phyloP scores from a whole-genome alignment of 495 filamentous ascomycete species.

The Antarctomyces pellizariae region DNA sequence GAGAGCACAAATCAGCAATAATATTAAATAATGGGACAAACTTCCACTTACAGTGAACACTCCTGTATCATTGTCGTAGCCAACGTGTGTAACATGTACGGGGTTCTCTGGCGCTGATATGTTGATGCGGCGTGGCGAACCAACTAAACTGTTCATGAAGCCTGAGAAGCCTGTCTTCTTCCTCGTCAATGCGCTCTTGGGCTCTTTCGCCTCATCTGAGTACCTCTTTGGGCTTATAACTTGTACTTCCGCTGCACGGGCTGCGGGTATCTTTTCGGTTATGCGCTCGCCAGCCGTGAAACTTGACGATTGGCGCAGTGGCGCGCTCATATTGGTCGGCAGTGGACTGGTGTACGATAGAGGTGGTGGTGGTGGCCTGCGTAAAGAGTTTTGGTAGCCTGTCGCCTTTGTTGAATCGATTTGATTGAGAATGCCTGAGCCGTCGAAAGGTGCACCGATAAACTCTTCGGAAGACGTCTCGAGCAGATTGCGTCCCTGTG shows the following conservation, averaged over 20 bases:
- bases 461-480: conserved; percentile 47
- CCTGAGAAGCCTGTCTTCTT: conserved; percentile 92
- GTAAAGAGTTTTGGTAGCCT: conserved; percentile 20
- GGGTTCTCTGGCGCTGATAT: conserved; percentile 95
- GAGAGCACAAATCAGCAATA: conserved; percentile 7
- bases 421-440: conserved; percentile 42
- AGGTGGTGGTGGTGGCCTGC: conserved; percentile 25
- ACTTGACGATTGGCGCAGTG: conserved; percentile 59
- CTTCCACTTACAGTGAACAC: conserved; percentile 70
- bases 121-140: conserved; percentile 70
- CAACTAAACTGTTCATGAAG: conserved; percentile 81
- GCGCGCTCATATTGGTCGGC: conserved; percentile 27
- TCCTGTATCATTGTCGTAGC: conserved; percentile 88
- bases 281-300: conserved; percentile 39
- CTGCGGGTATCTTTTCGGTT: conserved; percentile 21
- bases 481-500: conserved; percentile 25
- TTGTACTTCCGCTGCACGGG: conserved; percentile 31
- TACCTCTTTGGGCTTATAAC: conserved; percentile 47
- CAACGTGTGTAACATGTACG: conserved; percentile 92
- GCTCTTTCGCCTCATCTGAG: conserved; percentile 56
- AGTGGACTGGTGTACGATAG: conserved; percentile 35
- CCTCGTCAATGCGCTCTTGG: conserved; percentile 31
- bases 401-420: conserved; percentile 39
- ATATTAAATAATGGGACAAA: neutral
- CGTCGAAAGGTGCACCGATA: conserved; percentile 44